Base-by-base conservation (phyloP, 192 early-diverging fungal species). In the Podila horticola region DNA sequence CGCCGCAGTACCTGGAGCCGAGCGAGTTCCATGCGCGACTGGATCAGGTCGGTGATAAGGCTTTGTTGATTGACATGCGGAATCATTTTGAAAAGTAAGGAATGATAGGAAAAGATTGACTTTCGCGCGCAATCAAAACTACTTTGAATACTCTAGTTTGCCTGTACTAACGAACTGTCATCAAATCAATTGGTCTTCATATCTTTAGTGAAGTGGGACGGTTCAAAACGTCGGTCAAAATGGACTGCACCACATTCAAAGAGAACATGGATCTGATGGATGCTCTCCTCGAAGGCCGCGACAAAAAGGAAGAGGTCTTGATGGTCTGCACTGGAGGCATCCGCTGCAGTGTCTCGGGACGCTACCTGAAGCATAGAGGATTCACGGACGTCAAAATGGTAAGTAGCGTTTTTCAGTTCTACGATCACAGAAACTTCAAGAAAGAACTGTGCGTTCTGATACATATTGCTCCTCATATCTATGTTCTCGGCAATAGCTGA, bases 11-110 rank as follows among this genome's bases (percentile, higher is more conserved):
- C 57, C 72, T 95, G 64, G 64, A 77, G 10, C 91, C 93, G 19
- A 74, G 83, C 9, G 88, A 90, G 51, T 95, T 91, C 85, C 91
- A 92, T 58, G 48, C 72, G 19, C 82, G 84, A 38, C 74, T 93
- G 55, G 71, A 74, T 13, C 64, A 83, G 31, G 82, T 84, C 45
- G 85, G 84, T 12, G 75, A 87, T 62, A 76, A 87, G 9, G 75
- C 85, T 10, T 34, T 91, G 17, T 57, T 95, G 15, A 86, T 95
- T 22, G 93, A 95, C 49, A 93, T 95, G 92, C 88, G 93, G 52
- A 95, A 95, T 71, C 88, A 87, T 34, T 95, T 94, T 83, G 93
- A 95, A 84, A 87, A 86, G 88, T 86, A 79, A 62, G 76, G n/a
- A n/a, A n/a, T n/a, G n/a, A n/a, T n/a, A n/a, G n/a, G n/a, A n/a